Conservation (phyloP, 805 yeast genomes). For the Hanseniaspora thailandica region DNA sequence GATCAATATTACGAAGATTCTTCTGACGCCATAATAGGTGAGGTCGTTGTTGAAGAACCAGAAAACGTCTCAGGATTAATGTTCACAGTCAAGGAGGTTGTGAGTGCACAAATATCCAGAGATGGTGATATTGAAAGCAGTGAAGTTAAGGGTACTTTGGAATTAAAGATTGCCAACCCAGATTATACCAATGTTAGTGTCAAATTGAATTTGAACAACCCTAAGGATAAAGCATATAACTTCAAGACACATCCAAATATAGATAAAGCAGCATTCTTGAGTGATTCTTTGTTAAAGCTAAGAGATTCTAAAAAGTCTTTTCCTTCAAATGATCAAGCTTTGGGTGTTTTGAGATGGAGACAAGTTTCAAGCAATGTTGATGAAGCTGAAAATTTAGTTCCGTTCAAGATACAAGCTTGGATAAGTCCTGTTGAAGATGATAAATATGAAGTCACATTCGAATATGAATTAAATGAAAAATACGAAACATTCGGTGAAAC, state of each 20-base stretch:
- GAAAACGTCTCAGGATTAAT: conserved; percentile 63
- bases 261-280: conserved; percentile 59
- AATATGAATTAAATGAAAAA: conserved; percentile 60
- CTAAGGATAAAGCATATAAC: conserved; percentile 40
- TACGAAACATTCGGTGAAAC: conserved; percentile 40
- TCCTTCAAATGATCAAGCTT: conserved; percentile 81
- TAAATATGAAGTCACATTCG: conserved; percentile 54
- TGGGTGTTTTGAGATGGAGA: conserved; percentile 91
- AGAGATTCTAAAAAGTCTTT: conserved; percentile 70
- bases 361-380: conserved; percentile 36
- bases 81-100: conserved; percentile 62
- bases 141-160: conserved; percentile 84
- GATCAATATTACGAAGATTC: not conserved
- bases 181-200: conserved; percentile 57
- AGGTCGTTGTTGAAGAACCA: conserved; percentile 17
- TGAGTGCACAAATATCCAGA: conserved; percentile 65
- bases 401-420: conserved; percentile 77
- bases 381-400: conserved; percentile 45
- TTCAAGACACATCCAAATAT: conserved; percentile 95
- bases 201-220: conserved; percentile 35
- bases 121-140: conserved; percentile 64
- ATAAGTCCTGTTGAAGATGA: conserved; percentile 31
- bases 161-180: conserved; percentile 73
- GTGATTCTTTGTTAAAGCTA: conserved; percentile 49
- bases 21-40: conserved; percentile 9